Conservation (phyloP, 495 filamentous ascomycete species). For the Daldinia childiae region DNA sequence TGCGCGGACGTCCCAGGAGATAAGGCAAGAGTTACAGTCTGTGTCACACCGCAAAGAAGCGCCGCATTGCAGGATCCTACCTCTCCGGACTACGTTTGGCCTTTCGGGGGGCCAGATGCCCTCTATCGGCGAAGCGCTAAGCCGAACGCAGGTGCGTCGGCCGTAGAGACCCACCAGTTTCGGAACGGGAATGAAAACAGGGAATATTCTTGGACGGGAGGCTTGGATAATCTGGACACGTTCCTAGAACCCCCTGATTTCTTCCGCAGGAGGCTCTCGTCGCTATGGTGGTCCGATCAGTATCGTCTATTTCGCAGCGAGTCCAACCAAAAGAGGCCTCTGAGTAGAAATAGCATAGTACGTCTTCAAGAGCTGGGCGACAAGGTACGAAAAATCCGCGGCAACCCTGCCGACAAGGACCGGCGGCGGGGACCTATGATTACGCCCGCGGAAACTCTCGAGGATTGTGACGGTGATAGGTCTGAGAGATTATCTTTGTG, state of each 20-base stretch:
- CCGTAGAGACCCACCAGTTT: slow-evolving; percentile 2
- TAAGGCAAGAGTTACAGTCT: slow-evolving; percentile 6
- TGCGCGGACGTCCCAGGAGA: background rate
- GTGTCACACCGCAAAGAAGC: slow-evolving; percentile 26
- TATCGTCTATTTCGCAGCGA: background rate
- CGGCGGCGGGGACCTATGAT: slow-evolving; percentile 1
- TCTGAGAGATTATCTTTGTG: slow-evolving; percentile 53
- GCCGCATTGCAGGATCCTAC: slow-evolving; percentile 7
- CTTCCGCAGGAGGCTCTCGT: slow-evolving; percentile 9
- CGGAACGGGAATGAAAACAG: background rate
- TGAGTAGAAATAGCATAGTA: slow-evolving; percentile 18
- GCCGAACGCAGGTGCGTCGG: background rate
- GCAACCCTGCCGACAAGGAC: slow-evolving; percentile 1
- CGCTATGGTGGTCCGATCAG: background rate
- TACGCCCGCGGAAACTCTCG: background rate
- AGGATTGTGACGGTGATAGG: slow-evolving; percentile 12
- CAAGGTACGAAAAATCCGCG: slow-evolving; percentile 29
- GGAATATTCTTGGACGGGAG: background rate
- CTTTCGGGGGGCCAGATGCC: slow-evolving; percentile 9
- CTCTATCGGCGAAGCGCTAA: slow-evolving; percentile 4
- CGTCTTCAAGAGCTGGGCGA: slow-evolving; percentile 37
- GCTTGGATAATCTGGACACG: background rate
- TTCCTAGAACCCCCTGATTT: slow-evolving; percentile 1
- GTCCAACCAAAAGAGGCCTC: background rate
- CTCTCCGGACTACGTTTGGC: slow-evolving; percentile 28